phyloP scores from a whole-genome alignment of 1,284 basidiomycete species.

The Erythrobasidium hasegawianum region DNA sequence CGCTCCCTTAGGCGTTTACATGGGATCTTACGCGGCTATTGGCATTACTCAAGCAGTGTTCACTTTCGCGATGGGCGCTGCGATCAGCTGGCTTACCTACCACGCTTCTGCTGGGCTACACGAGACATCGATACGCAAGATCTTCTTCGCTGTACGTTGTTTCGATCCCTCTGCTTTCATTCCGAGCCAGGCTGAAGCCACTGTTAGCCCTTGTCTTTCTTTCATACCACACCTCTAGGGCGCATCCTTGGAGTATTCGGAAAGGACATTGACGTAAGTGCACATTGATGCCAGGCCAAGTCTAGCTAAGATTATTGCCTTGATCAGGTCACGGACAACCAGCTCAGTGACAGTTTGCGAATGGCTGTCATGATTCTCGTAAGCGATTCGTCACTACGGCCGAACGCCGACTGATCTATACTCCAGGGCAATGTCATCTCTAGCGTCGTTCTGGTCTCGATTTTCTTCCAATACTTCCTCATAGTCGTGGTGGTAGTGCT shows the following conservation, averaged over 20 bases:
- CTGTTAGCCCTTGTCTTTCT: slow-evolving; percentile 62
- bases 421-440: slow-evolving; percentile 59
- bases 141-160: slow-evolving; percentile 53
- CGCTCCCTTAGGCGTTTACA: slow-evolving; percentile 57
- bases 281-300: no score
- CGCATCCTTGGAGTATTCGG: slow-evolving; percentile 70
- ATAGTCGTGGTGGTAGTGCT: slow-evolving; percentile 60
- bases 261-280: slow-evolving; percentile 42
- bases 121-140: slow-evolving; percentile 44
- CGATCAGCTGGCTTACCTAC: slow-evolving; percentile 39
- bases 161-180: slow-evolving; percentile 59
- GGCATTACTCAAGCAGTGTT: slow-evolving; percentile 58
- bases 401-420: not conserved
- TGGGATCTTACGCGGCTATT: slow-evolving; percentile 65
- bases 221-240: slow-evolving; percentile 77
- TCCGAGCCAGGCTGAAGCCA: not conserved
- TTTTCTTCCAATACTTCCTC: slow-evolving; percentile 75
- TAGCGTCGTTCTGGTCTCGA: slow-evolving; percentile 61
- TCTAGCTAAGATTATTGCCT: not conserved
- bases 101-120: slow-evolving; percentile 40
- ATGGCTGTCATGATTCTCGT: slow-evolving; percentile 62
- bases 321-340: slow-evolving; percentile 68
- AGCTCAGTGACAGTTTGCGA: slow-evolving; percentile 65
- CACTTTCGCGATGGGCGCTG: slow-evolving; percentile 56
- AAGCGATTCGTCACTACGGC: not conserved